A percentile compares a stretch with the other conserved stretches of the same genome.
Evolutionary conservation across 2,329 filamentous ascomycete species (phyloP).

Genomic region (Cytospora chrysosperma): DNA sequence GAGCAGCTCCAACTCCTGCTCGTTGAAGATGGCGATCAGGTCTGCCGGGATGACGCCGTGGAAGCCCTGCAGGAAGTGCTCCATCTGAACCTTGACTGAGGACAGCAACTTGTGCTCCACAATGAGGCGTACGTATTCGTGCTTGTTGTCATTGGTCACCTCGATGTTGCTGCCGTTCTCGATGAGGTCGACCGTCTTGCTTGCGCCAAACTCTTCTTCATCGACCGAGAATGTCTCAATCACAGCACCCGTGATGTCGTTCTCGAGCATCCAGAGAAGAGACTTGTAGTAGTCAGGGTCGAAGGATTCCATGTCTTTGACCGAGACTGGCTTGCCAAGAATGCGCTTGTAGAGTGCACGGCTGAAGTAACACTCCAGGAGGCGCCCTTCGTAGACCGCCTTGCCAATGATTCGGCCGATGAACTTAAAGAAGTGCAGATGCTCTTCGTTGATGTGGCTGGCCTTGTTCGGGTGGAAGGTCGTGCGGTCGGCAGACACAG

Average conservation of each 20-base stretch:
- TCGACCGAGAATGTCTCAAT: conserved; percentile 95
- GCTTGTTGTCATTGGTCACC: conserved; percentile 97
- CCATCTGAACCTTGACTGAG: conserved; percentile 91
- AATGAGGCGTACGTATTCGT: conserved; percentile 91
- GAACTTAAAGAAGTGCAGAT: conserved; percentile 98
- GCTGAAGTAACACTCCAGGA: conserved; percentile 98
- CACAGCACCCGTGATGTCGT: conserved; percentile 97
- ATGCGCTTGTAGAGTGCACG: conserved; percentile 98
- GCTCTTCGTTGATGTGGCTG: conserved; percentile 91
- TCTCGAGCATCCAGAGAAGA: conserved; percentile 95
- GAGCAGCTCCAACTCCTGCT: conserved; percentile 92
- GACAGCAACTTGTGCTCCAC: conserved; percentile 91
- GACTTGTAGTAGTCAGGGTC: conserved; percentile 99
- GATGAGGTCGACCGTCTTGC: conserved; percentile 81
- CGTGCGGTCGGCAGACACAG: conserved; percentile 93
- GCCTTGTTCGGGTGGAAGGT: conserved; percentile 98
- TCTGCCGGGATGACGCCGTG: conserved; percentile 97
- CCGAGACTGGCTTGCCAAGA: conserved; percentile 87
- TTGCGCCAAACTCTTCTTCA: conserved; percentile 90
- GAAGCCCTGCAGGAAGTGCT: conserved; percentile 90
- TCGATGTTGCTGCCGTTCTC: conserved; percentile 86
- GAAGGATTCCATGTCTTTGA: conserved; percentile 99
- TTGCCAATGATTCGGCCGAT: conserved; percentile 98
- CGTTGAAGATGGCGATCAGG: conserved; percentile 95
- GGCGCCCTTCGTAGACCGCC: conserved; percentile 90